Conservation (phyloP, 306 rosid genomes). For the Malus asiatica region DNA sequence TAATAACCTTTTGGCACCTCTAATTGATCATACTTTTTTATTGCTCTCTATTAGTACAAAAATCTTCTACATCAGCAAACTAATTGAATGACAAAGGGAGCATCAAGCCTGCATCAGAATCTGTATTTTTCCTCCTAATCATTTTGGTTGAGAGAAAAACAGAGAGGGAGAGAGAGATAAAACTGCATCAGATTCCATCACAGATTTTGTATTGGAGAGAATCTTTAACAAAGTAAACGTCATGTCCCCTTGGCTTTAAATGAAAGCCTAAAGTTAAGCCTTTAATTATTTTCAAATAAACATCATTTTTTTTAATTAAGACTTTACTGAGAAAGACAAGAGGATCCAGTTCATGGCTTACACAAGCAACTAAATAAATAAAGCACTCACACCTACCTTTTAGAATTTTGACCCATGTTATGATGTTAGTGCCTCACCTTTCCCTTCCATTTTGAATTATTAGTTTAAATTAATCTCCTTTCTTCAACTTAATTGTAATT, state of each 20-base stretch:
- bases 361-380: slow-evolving; percentile 24
- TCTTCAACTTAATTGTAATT: not conserved
- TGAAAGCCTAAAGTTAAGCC: slow-evolving; percentile 43
- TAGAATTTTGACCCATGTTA: slow-evolving; percentile 34
- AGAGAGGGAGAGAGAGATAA: slow-evolving; percentile 8
- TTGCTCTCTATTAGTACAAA: not conserved
- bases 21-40: slow-evolving; percentile 1
- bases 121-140: not conserved
- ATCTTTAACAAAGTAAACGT: slow-evolving; percentile 44
- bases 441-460: slow-evolving; percentile 4
- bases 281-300: slow-evolving; percentile 28
- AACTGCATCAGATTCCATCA: slow-evolving; percentile 61
- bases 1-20: slow-evolving; percentile 17
- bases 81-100: not conserved
- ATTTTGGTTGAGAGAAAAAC: not conserved
- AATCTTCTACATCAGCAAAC: not conserved
- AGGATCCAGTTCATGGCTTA: slow-evolving; percentile 60
- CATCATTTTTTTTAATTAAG: not conserved
- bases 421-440: slow-evolving; percentile 40
- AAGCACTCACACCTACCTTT: slow-evolving; percentile 20
- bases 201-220: slow-evolving; percentile 27
- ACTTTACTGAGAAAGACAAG: slow-evolving; percentile 48
- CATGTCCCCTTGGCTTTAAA: slow-evolving; percentile 35
- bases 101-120: slow-evolving; percentile 16
- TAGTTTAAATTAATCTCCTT: slow-evolving; percentile 1